Evolutionary conservation across 2,329 filamentous ascomycete genomes (phyloP).

Genomic region (Colletotrichum spaethianum): DNA sequence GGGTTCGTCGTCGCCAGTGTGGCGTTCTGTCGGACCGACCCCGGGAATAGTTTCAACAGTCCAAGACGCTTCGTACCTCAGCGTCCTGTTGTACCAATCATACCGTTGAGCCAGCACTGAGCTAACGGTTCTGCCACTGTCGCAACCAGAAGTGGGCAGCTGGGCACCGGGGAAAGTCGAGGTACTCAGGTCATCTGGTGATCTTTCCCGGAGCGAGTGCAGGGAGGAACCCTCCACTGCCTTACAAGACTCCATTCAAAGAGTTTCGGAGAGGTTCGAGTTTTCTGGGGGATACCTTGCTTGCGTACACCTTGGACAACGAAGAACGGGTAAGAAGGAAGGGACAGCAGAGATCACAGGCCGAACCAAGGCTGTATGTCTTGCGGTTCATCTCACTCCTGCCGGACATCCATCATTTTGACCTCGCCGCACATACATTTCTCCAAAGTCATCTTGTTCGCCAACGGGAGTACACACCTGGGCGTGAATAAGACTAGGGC

Average conservation of each 20-base stretch:
- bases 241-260: conserved; percentile 3
- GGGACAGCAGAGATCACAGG: neutral
- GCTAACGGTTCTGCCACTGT: conserved; percentile 9
- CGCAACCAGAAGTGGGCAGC: neutral
- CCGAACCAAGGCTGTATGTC: neutral
- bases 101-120: neutral
- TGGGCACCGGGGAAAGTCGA: neutral
- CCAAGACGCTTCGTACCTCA: neutral
- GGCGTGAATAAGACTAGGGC: conserved; percentile 26
- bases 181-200: conserved; percentile 19
- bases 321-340: neutral
- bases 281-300: conserved; percentile 26
- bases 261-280: conserved; percentile 37
- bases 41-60: neutral
- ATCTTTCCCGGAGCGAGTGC: conserved; percentile 19
- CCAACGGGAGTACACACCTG: neutral
- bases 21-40: neutral
- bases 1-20: neutral
- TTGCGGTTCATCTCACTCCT: conserved; percentile 30
- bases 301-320: neutral
- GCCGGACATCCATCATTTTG: conserved; percentile 1
- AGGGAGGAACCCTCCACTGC: conserved; percentile 10
- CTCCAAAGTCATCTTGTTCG: neutral
- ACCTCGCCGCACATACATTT: neutral
- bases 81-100: neutral